Conservation (phyloP, 2,329 filamentous ascomycete genomes). For the Byssochlamys sp. region DNA sequence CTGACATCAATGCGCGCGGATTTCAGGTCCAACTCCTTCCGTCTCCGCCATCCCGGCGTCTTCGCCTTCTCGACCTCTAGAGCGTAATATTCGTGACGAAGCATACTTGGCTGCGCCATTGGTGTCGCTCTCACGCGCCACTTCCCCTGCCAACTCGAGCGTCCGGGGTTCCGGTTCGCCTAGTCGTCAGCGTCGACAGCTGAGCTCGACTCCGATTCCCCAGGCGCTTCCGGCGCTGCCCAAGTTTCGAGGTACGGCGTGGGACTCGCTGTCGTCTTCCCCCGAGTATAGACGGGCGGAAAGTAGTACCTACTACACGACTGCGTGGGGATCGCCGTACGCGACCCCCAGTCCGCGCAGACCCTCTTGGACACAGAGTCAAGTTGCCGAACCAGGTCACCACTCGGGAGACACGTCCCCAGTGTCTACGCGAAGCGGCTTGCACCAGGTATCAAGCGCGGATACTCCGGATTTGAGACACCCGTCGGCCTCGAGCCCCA, state of each 20-base stretch:
- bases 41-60: constrained; percentile 30
- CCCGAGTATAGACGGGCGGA: constrained; percentile 35
- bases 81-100: constrained; percentile 20
- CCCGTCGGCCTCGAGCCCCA: constrained; percentile 16
- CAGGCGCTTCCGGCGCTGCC: constrained; percentile 23
- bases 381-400: constrained; percentile 37
- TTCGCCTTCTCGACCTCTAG: constrained; percentile 19
- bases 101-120: constrained; percentile 18
- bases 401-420: constrained; percentile 27
- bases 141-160: constrained; percentile 29
- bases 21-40: constrained; percentile 28
- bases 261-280: constrained; percentile 31
- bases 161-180: constrained; percentile 26
- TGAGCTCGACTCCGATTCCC: constrained; percentile 17
- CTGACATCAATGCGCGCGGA: constrained; percentile 2
- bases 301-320: constrained; percentile 54
- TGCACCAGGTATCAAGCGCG: constrained; percentile 13
- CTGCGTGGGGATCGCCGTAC: constrained; percentile 89
- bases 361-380: constrained; percentile 30
- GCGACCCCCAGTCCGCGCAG: constrained; percentile 48
- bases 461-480: constrained; percentile 19
- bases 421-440: constrained; percentile 19
- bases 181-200: constrained; percentile 16
- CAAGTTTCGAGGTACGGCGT: constrained; percentile 20
- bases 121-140: constrained; percentile 22